These are phyloP conservation scores for Phanerodontia chrysosporium DNA, from an alignment of 768 basidiomycete species.

Conservation along the genomic window DNA sequence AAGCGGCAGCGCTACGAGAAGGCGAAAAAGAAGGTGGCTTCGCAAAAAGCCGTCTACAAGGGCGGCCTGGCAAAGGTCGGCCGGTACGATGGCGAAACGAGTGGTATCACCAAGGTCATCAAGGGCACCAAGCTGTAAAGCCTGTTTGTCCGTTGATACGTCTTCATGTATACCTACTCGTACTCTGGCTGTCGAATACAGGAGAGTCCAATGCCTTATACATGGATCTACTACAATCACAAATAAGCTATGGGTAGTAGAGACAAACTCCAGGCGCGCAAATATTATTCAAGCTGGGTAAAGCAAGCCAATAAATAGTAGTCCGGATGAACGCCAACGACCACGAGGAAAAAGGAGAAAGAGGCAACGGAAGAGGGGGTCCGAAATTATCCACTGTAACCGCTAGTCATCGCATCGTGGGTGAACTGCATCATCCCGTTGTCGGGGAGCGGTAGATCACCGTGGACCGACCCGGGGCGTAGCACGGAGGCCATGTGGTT, in stretches of 20 bases:
- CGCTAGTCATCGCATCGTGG: constrained; percentile 1
- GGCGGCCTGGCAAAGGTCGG: constrained; percentile 71
- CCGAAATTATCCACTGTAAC: constrained; percentile 5
- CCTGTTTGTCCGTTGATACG: not conserved
- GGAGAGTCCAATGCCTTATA: not conserved
- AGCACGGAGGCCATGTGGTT: constrained; percentile 13
- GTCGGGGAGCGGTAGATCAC: constrained; percentile 2
- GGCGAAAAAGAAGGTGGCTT: constrained; percentile 88
- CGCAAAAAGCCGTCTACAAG: constrained; percentile 90
- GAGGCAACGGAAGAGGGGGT: not conserved
- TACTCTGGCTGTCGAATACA: not conserved
- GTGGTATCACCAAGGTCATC: constrained; percentile 87
- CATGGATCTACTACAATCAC: not conserved
- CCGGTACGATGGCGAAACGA: constrained; percentile 87
- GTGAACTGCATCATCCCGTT: constrained; percentile 7
- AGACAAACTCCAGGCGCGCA: not conserved
- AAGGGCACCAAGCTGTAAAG: constrained; percentile 72
- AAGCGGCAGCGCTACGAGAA: constrained; percentile 91
- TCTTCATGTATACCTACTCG: not conserved
- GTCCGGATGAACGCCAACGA: not conserved
- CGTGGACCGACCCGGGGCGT: not conserved
- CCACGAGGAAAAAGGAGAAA: not conserved
- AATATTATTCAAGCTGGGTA: not conserved
- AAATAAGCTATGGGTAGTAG: not conserved
- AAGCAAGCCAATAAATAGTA: not conserved